These are phyloP conservation scores for Verticillium albo-atrum DNA, from an alignment of 2,329 filamentous ascomycete species.

Conservation along the genomic window DNA sequence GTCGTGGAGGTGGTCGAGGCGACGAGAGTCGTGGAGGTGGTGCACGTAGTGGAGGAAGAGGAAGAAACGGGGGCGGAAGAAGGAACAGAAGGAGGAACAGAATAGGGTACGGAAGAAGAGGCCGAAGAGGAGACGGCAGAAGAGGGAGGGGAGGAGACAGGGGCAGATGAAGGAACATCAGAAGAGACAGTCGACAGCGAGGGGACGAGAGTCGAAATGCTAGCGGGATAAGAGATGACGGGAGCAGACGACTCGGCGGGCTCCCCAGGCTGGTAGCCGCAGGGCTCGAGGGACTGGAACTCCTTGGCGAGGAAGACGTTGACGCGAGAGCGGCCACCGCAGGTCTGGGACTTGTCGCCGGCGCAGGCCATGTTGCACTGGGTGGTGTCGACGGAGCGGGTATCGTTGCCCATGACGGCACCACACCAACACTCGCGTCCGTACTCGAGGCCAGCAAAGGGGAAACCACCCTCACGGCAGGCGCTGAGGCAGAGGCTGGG, in stretches of 20 bases:
- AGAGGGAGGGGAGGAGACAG: no score
- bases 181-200: slow-evolving; percentile 5
- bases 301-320: slow-evolving; percentile 44
- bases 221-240: slow-evolving; percentile 8
- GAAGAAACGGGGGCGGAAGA: slow-evolving; percentile 10
- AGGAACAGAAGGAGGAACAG: slow-evolving; percentile 8
- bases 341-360: slow-evolving; percentile 37
- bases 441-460: slow-evolving; percentile 44
- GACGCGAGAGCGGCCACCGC: slow-evolving; percentile 37
- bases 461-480: slow-evolving; percentile 38
- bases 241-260: slow-evolving; percentile 8
- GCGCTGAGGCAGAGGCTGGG: slow-evolving; percentile 35
- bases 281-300: slow-evolving; percentile 46
- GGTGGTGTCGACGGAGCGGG: slow-evolving; percentile 24
- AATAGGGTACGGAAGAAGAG: slow-evolving; percentile 6
- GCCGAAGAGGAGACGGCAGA: not conserved
- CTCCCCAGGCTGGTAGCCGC: slow-evolving; percentile 24
- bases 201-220: slow-evolving; percentile 12
- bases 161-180: slow-evolving; percentile 4
- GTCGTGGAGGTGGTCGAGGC: slow-evolving; percentile 6
- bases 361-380: slow-evolving; percentile 49
- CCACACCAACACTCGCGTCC: slow-evolving; percentile 38
- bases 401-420: slow-evolving; percentile 46
- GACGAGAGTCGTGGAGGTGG: slow-evolving; percentile 6
- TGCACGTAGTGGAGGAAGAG: slow-evolving; percentile 11